Evolutionary conservation across 2,329 filamentous ascomycete species (phyloP), one percentile per base, ranked within the genome.

Genomic region (Colletotrichum sp.): DNA sequence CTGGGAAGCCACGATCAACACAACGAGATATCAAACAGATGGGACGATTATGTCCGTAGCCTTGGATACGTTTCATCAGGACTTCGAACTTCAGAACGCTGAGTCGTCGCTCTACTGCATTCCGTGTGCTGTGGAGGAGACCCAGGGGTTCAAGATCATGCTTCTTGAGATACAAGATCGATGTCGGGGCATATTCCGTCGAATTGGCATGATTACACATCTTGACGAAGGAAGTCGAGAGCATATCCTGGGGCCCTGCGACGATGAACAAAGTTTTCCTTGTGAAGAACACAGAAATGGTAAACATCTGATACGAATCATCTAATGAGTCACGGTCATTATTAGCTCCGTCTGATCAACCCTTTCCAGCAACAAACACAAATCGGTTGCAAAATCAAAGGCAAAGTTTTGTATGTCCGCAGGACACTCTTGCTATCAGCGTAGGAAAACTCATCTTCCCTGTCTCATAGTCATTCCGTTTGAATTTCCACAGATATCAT

Each of bases 291-390:
- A 34, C 7, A 26, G 59, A 12, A 16, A 14, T n/a, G 59, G 59
- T 5, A 30, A n/a, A 61, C 59, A 61, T 21, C 6, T 61, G 28
- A 24, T 61, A 61, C 59, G 59, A 34, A 32, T 61, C 10, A 21
- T 34, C 14, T 34, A 3, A 39, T 21, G 43, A 48, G 43, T 21
- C n/a, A 13, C 10, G n/a, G n/a, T 1, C 6, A 6, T 7, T 21
- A 0, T 13, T 0, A 48, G 10, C 2, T 4, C 18, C 9, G 9
- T 43, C 5, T 43, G 1, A 0, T 43, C 2, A 4, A 43, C 18
- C 18, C 18, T n/a, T 43, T 2, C 18, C 18, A 43, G 39, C 5
- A 12, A 43, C 39, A n/a, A 18, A 3, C 3, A 43, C 39, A 12
- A 4, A 2, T 43, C 5, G 1, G 9, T 43, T 43, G 3, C 1